Conservation (phyloP, 1,139 yeast species). For the Candida sp. region DNA sequence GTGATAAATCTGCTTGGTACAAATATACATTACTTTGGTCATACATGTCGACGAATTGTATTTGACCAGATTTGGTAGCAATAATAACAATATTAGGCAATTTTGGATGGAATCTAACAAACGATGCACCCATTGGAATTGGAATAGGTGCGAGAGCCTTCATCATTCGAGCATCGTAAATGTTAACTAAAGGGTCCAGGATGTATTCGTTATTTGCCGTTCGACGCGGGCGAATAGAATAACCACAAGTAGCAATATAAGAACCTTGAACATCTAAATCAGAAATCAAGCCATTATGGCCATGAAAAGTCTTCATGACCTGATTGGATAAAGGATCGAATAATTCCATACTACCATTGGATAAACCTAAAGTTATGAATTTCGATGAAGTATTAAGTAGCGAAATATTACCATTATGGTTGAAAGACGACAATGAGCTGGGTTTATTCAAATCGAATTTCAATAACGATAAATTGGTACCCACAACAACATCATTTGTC, state of each 20-base stretch:
- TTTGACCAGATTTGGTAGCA: constrained; percentile 74
- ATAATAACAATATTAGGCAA: constrained; percentile 75
- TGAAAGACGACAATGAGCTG: constrained; percentile 16
- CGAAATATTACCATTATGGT: constrained; percentile 31
- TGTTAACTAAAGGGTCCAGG: constrained; percentile 77
- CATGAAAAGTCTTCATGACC: constrained; percentile 57
- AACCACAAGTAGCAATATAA: constrained; percentile 80
- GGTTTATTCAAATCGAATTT: constrained; percentile 65
- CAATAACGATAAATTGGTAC: constrained; percentile 36
- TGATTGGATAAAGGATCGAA: constrained; percentile 62
- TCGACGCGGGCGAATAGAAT: constrained; percentile 50
- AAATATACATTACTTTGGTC: constrained; percentile 67
- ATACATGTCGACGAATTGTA: constrained; percentile 80
- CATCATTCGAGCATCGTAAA: constrained; percentile 77
- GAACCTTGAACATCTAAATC: constrained; percentile 78
- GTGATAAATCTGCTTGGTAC: constrained; percentile 58
- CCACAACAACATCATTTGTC: constrained; percentile 35
- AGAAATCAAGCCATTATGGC: constrained; percentile 74
- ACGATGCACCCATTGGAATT: constrained; percentile 88
- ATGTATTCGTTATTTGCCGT: constrained; percentile 21
- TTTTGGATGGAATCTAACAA: constrained; percentile 82
- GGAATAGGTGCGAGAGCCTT: constrained; percentile 77
- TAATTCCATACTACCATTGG: constrained; percentile 71
- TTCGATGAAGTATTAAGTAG: constrained; percentile 32
- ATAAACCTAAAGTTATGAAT: constrained; percentile 59